Base-by-base conservation (phyloP, 1,139 yeast species). In the Suhomyces coccinellae region DNA sequence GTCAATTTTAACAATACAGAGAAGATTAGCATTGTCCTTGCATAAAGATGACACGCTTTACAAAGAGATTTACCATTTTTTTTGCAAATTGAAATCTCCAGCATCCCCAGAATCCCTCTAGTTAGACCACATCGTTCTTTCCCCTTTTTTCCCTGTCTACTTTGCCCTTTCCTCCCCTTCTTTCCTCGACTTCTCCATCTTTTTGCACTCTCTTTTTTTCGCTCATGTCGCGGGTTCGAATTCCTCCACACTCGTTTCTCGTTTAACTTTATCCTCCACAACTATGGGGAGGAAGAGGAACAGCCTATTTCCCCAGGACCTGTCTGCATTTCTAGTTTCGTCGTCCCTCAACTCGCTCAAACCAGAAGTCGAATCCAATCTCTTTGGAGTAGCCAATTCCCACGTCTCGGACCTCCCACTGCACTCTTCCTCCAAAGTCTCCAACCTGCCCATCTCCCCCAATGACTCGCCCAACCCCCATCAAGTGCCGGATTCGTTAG, bases 21-120 rank as follows among this genome's bases (percentile, higher is more conserved):
- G 95, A 87, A 86, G 95, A 87, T 87, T 85, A 87, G 95, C 95
- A 87, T 87, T 90, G 95, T 90, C 95, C 95, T 90, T 87, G 95
- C 95, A 87, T 87, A 87, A 87, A 90, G 95, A 86, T 86, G 95
- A 86, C 95, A 86, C 93, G 93, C 95, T 85, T 80, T 85, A 83
- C 90, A 86, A 86, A 86, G 95, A 87, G 95, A 86, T 87, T 85
- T 83, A 79, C 72, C 77, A 74, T 77, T 82, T 84, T 85, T 85
- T 86, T 71, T 52, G 16, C 8, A 22, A 17, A n/a, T 3, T 16
- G 37, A 27, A 2, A 20, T 20, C 24, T 16, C 9, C 24, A 15
- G 13, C 34, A 16, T 32, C 14, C 6, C 16, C 14, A 33, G 31
- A 27, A 6, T 6, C 31, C 15, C 24, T 12, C 2, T 20, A n/a